Evolutionary conservation across 2,329 filamentous ascomycete species (phyloP), one percentile per base, ranked within the genome.

Genomic region (Fusarium nygamai): DNA sequence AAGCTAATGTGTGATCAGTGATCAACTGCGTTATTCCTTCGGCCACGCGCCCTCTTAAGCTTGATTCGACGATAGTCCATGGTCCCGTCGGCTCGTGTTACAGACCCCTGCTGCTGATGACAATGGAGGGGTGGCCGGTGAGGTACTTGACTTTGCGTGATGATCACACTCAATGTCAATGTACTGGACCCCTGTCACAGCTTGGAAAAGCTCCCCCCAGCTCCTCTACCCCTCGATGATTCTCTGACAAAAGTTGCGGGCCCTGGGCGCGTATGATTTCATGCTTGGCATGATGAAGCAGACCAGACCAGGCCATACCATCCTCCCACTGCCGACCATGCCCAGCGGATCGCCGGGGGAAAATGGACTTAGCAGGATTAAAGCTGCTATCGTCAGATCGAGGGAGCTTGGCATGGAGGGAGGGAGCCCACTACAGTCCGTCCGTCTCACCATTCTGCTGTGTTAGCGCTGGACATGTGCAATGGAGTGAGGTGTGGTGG

Each of bases 251-350:
- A 36, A 59, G 61, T 46, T 67, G 71, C 56, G 62, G 66, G 69
- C 59, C 71, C 64, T 48, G 43, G 29, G 69, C 72, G 75, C 69
- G 64, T 72, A 78, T 77, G 72, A 78, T 75, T 75, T 78, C 75
- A 78, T 78, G 76, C 73, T 75, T 73, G 65, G 66, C 58, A 67
- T 61, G 39, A 73, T 60, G 58, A 58, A 69, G 64, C 67, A 73
- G 62, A 43, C 27, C 64, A 67, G 44, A 43, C 64, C 63, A 67
- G 44, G 39, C 64, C 50, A 65, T 51, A 33, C 64, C 50, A 63
- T 62, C 29, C 44, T 61, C 47, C 50, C 48, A 72, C 41, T 63
- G 44, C 67, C 57, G 59, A 54, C 27, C 38, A 39, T 53, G 51
- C 27, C 51, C 57, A 54, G 47, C 65, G 69, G 63, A 72, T 74